Conservation (phyloP, 129 eudicot genomes). For the Glebionis coronaria region DNA sequence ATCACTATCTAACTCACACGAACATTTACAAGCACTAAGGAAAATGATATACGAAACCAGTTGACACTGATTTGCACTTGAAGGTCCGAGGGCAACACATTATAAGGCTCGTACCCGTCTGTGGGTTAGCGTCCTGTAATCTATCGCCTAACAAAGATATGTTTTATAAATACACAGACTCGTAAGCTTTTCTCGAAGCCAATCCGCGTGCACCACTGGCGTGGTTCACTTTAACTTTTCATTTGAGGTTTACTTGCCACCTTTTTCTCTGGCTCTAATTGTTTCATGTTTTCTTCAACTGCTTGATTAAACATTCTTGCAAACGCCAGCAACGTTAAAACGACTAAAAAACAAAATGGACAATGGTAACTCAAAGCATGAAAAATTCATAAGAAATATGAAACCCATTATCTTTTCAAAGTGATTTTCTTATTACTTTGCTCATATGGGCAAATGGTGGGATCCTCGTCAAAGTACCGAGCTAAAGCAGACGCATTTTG, state of each 20-base stretch:
- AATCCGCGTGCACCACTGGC: background rate
- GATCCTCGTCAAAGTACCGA: constrained; percentile 94
- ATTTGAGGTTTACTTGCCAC: constrained; percentile 64
- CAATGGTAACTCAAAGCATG: background rate
- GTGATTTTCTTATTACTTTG: constrained; percentile 53
- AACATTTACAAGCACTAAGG: too few relatives aligned
- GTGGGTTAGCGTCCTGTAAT: too few relatives aligned
- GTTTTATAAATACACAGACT: too few relatives aligned
- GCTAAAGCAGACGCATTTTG: constrained; percentile 78
- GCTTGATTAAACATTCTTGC: constrained; percentile 75
- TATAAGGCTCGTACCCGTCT: too few relatives aligned
- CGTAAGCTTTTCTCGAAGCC: too few relatives aligned
- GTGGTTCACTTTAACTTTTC: constrained; percentile 34
- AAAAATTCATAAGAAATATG: background rate
- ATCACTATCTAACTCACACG: too few relatives aligned
- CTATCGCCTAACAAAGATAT: too few relatives aligned
- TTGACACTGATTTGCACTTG: too few relatives aligned
- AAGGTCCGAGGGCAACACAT: too few relatives aligned
- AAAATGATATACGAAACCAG: too few relatives aligned
- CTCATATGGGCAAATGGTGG: constrained; percentile 79
- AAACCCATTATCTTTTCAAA: background rate
- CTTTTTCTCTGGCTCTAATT: constrained; percentile 65
- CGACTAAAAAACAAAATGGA: constrained; percentile 36
- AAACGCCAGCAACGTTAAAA: constrained; percentile 65
- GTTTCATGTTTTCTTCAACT: constrained; percentile 75